Conservation (phyloP, 495 filamentous ascomycete genomes). For the Darksidea phi region DNA sequence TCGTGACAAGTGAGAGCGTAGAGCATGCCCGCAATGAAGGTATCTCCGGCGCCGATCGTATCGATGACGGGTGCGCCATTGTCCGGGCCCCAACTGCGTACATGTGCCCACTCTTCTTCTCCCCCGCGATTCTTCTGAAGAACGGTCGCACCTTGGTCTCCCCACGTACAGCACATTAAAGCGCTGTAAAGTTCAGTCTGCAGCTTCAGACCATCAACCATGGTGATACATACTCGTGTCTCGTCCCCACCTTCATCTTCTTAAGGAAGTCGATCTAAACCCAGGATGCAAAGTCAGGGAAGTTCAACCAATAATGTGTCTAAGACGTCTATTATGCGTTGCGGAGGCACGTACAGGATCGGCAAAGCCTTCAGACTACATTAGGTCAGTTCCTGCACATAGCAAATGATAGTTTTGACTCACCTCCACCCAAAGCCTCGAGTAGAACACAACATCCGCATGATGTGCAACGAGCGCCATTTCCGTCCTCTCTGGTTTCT, state of each 20-base stretch:
- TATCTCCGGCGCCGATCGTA: constrained; percentile 71
- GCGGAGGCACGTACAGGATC: no score
- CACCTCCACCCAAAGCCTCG: constrained; percentile 67
- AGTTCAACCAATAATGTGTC: no score
- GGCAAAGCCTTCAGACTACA: no score
- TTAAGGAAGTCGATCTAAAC: not conserved
- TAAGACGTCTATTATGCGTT: no score
- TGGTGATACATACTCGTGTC: constrained; percentile 51
- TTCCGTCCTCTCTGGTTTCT: constrained; percentile 63
- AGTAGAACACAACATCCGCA: constrained; percentile 70
- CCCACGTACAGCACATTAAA: constrained; percentile 67
- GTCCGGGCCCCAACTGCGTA: constrained; percentile 39
- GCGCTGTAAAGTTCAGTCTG: constrained; percentile 50
- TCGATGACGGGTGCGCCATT: constrained; percentile 43
- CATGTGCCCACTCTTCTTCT: not conserved
- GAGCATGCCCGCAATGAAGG: constrained; percentile 70
- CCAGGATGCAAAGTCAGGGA: not conserved
- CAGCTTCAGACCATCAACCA: no score
- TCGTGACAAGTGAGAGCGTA: constrained; percentile 57
- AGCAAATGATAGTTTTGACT: no score
- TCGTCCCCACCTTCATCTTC: constrained; percentile 28
- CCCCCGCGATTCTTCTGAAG: not conserved
- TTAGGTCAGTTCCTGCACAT: no score
- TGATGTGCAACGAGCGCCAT: constrained; percentile 60
- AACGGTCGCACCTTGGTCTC: constrained; percentile 57